Conservation (phyloP, 345 rosid genomes). For the Lagerstroemia speciosa region DNA sequence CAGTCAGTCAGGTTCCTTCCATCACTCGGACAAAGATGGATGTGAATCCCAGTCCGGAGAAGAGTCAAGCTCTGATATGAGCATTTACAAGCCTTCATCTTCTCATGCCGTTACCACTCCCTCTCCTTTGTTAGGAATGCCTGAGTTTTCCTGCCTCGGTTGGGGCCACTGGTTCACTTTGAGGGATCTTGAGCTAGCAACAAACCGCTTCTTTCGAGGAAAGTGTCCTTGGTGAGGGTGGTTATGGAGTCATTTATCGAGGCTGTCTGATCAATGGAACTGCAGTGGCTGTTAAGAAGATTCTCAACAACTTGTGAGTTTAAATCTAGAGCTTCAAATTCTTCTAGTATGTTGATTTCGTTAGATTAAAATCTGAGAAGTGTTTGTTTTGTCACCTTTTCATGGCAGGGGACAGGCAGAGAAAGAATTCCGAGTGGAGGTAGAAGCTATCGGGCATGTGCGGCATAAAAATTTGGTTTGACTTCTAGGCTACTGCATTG, state of each 20-base stretch:
- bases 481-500: slow-evolving; percentile 71
- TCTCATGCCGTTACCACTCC: slow-evolving; percentile 59
- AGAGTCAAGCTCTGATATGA: slow-evolving; percentile 45
- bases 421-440: slow-evolving; percentile 73
- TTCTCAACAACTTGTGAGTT: slow-evolving; percentile 63
- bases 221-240: slow-evolving; percentile 71
- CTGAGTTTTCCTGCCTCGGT: slow-evolving; percentile 71
- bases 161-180: slow-evolving; percentile 92
- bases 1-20: slow-evolving; percentile 54
- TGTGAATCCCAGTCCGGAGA: slow-evolving; percentile 62
- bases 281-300: slow-evolving; percentile 70
- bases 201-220: slow-evolving; percentile 67
- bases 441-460: slow-evolving; percentile 80
- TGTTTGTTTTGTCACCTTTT: slow-evolving; percentile 3
- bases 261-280: slow-evolving; percentile 64
- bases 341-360: background rate
- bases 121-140: slow-evolving; percentile 60
- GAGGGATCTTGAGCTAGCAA: slow-evolving; percentile 74
- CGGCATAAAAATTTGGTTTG: slow-evolving; percentile 84
- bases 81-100: slow-evolving; percentile 51
- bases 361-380: background rate
- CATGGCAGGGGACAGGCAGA: slow-evolving; percentile 69
- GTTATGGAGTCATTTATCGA: slow-evolving; percentile 66
- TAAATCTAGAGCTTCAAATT: background rate
- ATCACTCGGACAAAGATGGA: slow-evolving; percentile 48